A percentile compares a stretch with the other conserved stretches of the same genome.
Evolutionary conservation across 2,329 filamentous ascomycete species (phyloP).

Genomic region (Pyrenophora tritici-repentis): DNA sequence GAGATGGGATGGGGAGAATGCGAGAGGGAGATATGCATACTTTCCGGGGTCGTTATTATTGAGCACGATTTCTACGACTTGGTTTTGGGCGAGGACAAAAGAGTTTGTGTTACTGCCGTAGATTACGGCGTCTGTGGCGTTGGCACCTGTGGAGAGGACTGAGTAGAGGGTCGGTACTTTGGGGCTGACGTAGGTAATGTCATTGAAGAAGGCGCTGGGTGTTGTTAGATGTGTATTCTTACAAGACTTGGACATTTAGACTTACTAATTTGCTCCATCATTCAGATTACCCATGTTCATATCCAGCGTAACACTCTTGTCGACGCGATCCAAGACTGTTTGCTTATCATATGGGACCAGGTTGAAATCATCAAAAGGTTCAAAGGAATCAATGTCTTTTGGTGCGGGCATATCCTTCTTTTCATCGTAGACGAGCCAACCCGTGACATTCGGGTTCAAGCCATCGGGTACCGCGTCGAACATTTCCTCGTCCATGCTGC

Average conservation of each 20-base stretch:
- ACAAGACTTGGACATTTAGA: neutral
- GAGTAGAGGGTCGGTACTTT: conserved; percentile 84
- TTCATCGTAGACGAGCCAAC: conserved; percentile 61
- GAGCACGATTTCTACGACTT: conserved; percentile 75
- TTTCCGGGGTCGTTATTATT: conserved; percentile 74
- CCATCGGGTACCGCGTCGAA: conserved; percentile 71
- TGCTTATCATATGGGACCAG: conserved; percentile 72
- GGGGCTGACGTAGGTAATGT: conserved; percentile 73
- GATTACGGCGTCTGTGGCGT: conserved; percentile 49
- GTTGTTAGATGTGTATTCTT: neutral
- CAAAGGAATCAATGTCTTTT: conserved; percentile 63
- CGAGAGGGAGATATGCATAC: conserved; percentile 9
- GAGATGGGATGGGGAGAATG: conserved; percentile 65
- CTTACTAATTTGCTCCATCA: conserved; percentile 69
- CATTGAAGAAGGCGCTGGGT: conserved; percentile 63
- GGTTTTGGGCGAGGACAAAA: conserved; percentile 68
- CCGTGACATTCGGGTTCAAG: conserved; percentile 68
- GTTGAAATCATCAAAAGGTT: conserved; percentile 73
- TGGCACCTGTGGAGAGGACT: conserved; percentile 65
- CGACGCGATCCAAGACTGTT: conserved; percentile 64
- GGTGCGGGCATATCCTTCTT: conserved; percentile 55
- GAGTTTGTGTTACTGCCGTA: conserved; percentile 60
- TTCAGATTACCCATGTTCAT: conserved; percentile 67
- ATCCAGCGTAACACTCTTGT: conserved; percentile 65
- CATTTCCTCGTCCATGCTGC: conserved; percentile 55